Conservation (phyloP, 768 basidiomycete genomes). For the Phallus indusiatus region DNA sequence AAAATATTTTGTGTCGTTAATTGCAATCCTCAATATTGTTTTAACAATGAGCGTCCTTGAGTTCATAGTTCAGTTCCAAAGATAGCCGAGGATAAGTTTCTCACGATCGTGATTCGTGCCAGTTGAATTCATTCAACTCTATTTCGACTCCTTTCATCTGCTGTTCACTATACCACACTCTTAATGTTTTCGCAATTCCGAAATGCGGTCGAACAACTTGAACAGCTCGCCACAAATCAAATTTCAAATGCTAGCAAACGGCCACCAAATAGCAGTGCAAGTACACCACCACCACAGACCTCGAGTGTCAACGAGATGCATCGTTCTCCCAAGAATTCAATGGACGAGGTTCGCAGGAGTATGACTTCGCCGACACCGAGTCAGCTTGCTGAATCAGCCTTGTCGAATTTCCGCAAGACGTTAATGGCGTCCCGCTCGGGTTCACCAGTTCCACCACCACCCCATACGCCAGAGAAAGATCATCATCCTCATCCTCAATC, state of each 20-base stretch:
- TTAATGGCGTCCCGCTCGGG: conserved; percentile 41
- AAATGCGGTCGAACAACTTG: conserved; percentile 63
- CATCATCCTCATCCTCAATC: conserved; percentile 7
- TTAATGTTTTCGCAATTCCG: conserved; percentile 69
- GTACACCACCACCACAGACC: conserved; percentile 15
- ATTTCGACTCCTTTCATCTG: too few species aligned
- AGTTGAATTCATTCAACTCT: too few species aligned
- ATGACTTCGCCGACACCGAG: conserved; percentile 31
- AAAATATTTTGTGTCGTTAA: too few species aligned
- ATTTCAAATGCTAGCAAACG: conserved; percentile 17
- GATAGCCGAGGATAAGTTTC: too few species aligned
- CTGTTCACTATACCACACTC: too few species aligned
- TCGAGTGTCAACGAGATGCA: conserved; percentile 21
- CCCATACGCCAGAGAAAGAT: conserved; percentile 7
- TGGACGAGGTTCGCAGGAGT: conserved; percentile 13
- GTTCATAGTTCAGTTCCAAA: too few species aligned
- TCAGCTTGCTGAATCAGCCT: conserved; percentile 52
- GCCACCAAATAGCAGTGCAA: conserved; percentile 3
- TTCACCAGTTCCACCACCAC: conserved; percentile 26
- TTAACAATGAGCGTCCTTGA: too few species aligned
- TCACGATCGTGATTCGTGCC: too few species aligned
- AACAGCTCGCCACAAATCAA: conserved; percentile 36
- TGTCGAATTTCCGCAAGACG: conserved; percentile 55
- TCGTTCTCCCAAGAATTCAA: conserved; percentile 26
- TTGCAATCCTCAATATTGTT: too few species aligned